Conservation (phyloP, 331 rosid species). For the Arachis monticola region DNA sequence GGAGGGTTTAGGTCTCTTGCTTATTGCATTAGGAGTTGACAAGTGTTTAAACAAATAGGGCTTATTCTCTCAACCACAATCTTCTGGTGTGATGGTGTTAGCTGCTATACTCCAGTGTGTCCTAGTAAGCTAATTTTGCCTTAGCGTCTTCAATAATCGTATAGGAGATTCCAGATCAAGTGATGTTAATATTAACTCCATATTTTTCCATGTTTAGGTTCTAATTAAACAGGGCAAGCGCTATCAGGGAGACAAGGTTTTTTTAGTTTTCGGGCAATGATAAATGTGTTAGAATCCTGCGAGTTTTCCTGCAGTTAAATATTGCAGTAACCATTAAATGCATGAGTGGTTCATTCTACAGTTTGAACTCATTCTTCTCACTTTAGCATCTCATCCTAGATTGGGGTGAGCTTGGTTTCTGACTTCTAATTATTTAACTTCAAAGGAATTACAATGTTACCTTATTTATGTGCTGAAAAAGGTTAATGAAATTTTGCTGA, state of each 20-base stretch:
- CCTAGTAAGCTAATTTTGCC: constrained; percentile 75
- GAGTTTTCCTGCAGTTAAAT: constrained; percentile 15
- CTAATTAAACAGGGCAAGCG: constrained; percentile 38
- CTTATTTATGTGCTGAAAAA: constrained; percentile 19
- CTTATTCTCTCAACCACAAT: constrained; percentile 63
- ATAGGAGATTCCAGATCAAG: constrained; percentile 55
- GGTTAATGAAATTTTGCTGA: constrained; percentile 9
- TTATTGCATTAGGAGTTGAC: constrained; percentile 91
- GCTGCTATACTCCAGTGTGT: constrained; percentile 58
- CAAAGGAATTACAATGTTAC: background rate
- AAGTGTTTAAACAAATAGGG: constrained; percentile 75
- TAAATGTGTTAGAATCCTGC: constrained; percentile 14
- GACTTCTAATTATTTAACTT: constrained; percentile 2
- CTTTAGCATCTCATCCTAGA: constrained; percentile 14
- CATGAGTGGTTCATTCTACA: no score
- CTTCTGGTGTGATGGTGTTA: constrained; percentile 74
- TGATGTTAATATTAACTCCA: constrained; percentile 52
- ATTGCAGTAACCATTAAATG: background rate
- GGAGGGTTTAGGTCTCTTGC: constrained; percentile 88
- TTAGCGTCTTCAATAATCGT: constrained; percentile 54
- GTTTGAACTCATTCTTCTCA: no score
- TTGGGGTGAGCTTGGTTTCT: background rate
- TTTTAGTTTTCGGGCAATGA: constrained; percentile 43
- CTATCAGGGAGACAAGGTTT: constrained; percentile 44
- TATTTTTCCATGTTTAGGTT: constrained; percentile 56